Base-by-base conservation (phyloP, 2,329 filamentous ascomycete species). In the Teratosphaeria zuluensis region DNA sequence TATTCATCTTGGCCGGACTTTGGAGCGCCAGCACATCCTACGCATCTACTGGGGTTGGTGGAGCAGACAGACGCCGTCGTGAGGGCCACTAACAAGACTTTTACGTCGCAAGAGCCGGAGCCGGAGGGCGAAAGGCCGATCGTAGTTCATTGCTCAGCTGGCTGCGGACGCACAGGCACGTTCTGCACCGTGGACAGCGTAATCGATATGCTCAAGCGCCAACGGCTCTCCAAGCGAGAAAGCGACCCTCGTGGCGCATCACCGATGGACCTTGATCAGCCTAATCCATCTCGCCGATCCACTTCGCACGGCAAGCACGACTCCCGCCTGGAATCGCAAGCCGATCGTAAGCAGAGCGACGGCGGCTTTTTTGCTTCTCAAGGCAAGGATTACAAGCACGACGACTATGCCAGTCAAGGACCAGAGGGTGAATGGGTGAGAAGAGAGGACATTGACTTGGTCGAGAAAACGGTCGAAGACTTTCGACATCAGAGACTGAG, bases 1-100 rank as follows among this genome's bases (percentile, higher is more conserved):
- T 97, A 96, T 72, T 85, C 90, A 0, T 86, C 88, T n/a, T 99
- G 94, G 94, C 94, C 94, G 0, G 94, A 99, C 69, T 96, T 97
- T 73, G 94, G 94, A 21, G 88, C 91, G 0, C 92, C 92, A 0
- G 91, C 94, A 0, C 88, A 95, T 68, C 91, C 94, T 1, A 84
- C 85, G 4, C 91, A 97, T 68, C 80, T 99, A 1, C 80, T 99
- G 16, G 89, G 87, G 1, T 76, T 99, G 16, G 89, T 97, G n/a
- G 91, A 96, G 72, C 83, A 96, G 56, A 89, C 88, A 66, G 94
- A 90, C 85, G 81, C 88, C 80, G 76, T 87, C 73, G 65, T 82
- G 74, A 58, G 81, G 75, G 66, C 78, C 72, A 70, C 74, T 2
- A 74, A 75, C 58, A 70, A 75, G 9, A 71, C 79, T 55, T 55